Evolutionary conservation across 129 eudicot species (phyloP), one percentile per base, ranked within the genome.

Genomic region (Kitagawia praeruptora): DNA sequence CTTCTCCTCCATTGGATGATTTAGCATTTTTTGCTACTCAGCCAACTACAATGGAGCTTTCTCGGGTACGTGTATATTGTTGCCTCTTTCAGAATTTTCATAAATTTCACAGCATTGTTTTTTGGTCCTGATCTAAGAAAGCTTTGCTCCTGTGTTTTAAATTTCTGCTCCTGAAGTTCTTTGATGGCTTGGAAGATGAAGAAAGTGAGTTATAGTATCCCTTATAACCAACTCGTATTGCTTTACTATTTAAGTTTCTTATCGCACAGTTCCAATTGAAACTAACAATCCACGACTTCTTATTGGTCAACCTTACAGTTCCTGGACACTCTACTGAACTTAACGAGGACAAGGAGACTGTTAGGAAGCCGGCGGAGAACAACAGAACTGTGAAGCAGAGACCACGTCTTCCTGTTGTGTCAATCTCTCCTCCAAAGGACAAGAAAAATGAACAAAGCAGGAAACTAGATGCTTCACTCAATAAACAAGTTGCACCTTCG

Each of bases 1-100:
- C 98, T 44, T 95, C 98, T 82, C 98, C 98, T 75, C 97, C 98
- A 27, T 45, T 92, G 31, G 98, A 95, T 46, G 98, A 95, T 80
- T 89, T 93, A 75, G 87, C 89, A 14, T 92, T 95, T 83, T 82
- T 88, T 82, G 79, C 96, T 81, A 79, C 92, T 66, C 91, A 83
- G 70, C 42, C 89, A 31, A 85, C 84, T 82, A 40, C 95, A 78
- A 84, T 95, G 88, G 96, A 90, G 69, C 72, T 95, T 75, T 80
- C 89, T 21, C 87, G 88, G 97, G 97, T 95, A 74, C 31, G 73
- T 11, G 8, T 67, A 12, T 31, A 34, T 31, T 67, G 73, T 67
- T 27, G 21, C 18, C 40, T 53, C 72, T 44, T 44, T 45, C 51
- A 69, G 46, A 6, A 58, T 6, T 14, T 66, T 44, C 61, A 73